Evolutionary conservation across 2,329 filamentous ascomycete genomes (phyloP), one percentile per base, ranked within the genome.

Genomic region (Dactylellina drechsleri): DNA sequence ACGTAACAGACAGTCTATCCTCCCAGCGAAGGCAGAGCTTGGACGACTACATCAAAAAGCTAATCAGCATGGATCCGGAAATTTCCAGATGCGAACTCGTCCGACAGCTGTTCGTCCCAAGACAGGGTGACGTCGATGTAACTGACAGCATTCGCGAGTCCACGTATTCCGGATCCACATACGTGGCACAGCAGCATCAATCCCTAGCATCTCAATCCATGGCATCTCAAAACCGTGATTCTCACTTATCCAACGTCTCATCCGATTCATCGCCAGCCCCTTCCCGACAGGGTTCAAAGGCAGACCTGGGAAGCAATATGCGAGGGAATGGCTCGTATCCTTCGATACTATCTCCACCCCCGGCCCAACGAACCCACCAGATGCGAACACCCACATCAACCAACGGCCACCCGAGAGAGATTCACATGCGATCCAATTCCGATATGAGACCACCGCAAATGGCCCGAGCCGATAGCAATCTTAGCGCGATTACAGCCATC

Each of bases 1-100:
- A 96, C 82, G 94, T 98, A 66, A 99, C 94, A n/a, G 94, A 98
- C 81, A 92, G 92, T 41, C 97, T 99, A 79, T 97, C 93, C 16
- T 93, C 97, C 80, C 93, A 93, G 28, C 89, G 95, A 78, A 88
- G 95, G 72, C 92, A 95, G 81, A 97, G 96, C 81, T 84, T 99
- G 45, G 93, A 99, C 80, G 92, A 94, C 60, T 99, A 99, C 80
- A 92, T 99, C 79, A 96, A 96, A 83, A 94, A 95, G 79, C 85
- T 99, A 20, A 85, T 99, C 7, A 87, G 87, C 41, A 90, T 98
- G 82, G 92, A 92, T 2, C 84, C 87, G 0, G 92, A 97, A 81
- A 97, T 99, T 77, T 89, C 92, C 0, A 88, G 89, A 78, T 95
- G 92, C 80, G 89, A 89, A 68, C 84, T 98, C 7, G 94, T 98